Conservation (phyloP, 73 alveolate genomes). For the Breviolum minutum region DNA sequence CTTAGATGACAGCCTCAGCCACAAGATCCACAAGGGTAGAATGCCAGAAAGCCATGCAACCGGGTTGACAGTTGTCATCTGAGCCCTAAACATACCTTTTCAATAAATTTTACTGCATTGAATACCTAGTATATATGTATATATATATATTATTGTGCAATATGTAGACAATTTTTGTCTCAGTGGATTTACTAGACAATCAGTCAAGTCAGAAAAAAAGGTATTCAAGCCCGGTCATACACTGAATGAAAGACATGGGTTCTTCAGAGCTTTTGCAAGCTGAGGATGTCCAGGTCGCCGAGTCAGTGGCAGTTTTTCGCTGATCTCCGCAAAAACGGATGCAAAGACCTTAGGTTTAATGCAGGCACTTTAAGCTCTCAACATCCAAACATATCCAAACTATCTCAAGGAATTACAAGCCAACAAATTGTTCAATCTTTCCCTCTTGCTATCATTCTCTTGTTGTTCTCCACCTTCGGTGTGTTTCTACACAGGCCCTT, state of each 20-base stretch:
- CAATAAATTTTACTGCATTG: no score
- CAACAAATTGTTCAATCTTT: no score
- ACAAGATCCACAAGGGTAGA: neutral
- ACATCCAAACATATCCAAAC: neutral
- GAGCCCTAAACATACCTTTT: no score
- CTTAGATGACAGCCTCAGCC: neutral
- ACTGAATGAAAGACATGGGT: no score
- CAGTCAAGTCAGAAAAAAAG: neutral
- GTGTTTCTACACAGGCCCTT: neutral
- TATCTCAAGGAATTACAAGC: neutral
- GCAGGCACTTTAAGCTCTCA: neutral
- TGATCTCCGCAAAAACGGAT: constrained; percentile 93
- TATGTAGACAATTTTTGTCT: neutral
- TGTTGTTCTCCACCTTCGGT: neutral
- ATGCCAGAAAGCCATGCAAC: no score
- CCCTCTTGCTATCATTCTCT: neutral
- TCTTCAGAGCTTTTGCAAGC: no score
- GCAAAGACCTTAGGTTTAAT: constrained; percentile 47
- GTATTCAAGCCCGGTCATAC: no score
- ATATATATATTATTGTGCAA: neutral
- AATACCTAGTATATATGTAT: no score
- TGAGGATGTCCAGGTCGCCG: no score
- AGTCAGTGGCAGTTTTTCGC: constrained; percentile 68
- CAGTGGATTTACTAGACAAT: neutral
- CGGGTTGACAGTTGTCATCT: no score